These are phyloP conservation scores for Protomyces pachydermus DNA, from an alignment of 1,139 yeast species.

Conservation along the genomic window DNA sequence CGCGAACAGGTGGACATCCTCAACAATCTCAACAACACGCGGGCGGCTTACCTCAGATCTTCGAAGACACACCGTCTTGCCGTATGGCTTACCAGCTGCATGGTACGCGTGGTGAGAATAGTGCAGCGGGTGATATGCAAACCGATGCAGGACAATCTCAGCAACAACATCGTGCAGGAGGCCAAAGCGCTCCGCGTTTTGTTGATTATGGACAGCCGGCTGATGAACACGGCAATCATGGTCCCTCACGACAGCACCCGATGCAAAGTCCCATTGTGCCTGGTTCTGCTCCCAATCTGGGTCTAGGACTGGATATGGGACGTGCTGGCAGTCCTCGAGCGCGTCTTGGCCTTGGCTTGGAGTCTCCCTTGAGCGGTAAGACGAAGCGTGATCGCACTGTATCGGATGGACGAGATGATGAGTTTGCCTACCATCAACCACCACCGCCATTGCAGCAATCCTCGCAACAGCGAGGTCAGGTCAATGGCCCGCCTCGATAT, in stretches of 20 bases:
- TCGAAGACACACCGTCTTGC: constrained; percentile 23
- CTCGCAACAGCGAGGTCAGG: background rate
- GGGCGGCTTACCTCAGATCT: constrained; percentile 17
- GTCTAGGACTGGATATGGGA: background rate
- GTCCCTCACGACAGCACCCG: background rate
- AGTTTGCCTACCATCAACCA: background rate
- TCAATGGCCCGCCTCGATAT: background rate
- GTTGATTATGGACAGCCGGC: constrained; percentile 2
- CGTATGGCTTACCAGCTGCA: constrained; percentile 25
- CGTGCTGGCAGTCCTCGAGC: background rate
- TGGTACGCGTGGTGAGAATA: background rate
- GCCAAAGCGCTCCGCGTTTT: background rate
- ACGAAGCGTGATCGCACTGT: constrained; percentile 16
- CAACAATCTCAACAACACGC: constrained; percentile 2
- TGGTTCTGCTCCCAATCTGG: background rate
- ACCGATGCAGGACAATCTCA: background rate
- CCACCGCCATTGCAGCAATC: background rate
- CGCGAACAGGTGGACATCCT: constrained; percentile 1
- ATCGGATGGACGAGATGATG: background rate
- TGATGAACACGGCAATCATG: background rate
- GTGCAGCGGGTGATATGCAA: background rate
- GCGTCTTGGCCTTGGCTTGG: background rate
- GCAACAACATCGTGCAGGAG: background rate
- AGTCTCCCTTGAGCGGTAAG: constrained; percentile 19
- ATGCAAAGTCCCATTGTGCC: background rate